phyloP scores from a whole-genome alignment of 2,329 filamentous ascomycete species.

The Daldinia eschscholtzii region DNA sequence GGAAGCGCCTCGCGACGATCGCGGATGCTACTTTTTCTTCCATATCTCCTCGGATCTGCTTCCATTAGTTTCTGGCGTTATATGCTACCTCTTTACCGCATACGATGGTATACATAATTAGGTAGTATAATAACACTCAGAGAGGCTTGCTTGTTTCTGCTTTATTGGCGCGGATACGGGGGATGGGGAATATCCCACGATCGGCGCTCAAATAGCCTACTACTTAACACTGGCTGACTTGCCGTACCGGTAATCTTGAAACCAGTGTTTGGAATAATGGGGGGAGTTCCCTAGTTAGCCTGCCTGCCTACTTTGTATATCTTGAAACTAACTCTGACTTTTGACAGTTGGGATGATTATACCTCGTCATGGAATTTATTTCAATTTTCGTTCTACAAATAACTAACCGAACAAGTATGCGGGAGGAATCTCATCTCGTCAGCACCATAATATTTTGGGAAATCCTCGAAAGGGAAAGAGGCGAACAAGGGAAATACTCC shows the following conservation, averaged over 20 bases:
- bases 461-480: neutral
- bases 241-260: constrained; percentile 8
- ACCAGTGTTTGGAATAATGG: neutral
- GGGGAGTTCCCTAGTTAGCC: neutral
- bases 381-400: neutral
- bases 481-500: neutral
- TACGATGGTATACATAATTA: neutral
- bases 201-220: constrained; percentile 2
- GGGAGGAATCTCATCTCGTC: neutral
- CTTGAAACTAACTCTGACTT: neutral
- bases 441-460: neutral
- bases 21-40: neutral
- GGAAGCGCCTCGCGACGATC: constrained; percentile 1
- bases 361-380: neutral
- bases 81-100: neutral
- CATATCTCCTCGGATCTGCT: constrained; percentile 10
- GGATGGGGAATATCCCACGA: neutral
- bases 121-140: neutral
- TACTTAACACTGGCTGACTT: neutral
- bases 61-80: no score
- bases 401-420: neutral
- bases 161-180: constrained; percentile 5
- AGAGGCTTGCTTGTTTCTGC: neutral
- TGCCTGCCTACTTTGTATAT: neutral
- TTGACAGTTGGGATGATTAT: neutral